A percentile compares a stretch with the other conserved stretches of the same genome.
phyloP scores from a whole-genome alignment of 768 basidiomycete genomes.

The Phlebiopsis flavidoalba region DNA sequence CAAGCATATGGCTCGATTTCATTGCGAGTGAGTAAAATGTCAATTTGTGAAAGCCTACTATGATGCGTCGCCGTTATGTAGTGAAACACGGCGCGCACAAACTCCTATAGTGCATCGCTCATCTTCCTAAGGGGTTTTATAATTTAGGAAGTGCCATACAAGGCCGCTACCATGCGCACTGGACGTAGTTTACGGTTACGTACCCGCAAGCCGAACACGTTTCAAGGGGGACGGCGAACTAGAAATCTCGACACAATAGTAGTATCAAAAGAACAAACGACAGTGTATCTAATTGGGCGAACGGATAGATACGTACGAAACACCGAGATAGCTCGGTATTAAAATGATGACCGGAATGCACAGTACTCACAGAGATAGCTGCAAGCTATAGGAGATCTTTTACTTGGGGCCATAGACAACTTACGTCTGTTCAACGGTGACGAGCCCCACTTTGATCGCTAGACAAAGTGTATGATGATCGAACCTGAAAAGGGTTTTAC shows the following conservation, averaged over 20 bases:
- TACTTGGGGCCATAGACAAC: background rate
- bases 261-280: too few species aligned
- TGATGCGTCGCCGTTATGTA: background rate
- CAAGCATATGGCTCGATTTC: too few species aligned
- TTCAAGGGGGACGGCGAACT: background rate
- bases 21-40: too few species aligned
- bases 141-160: background rate
- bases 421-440: background rate
- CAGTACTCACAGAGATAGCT: background rate
- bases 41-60: background rate
- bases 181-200: background rate
- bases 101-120: background rate
- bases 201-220: background rate
- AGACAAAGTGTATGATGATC: too few species aligned
- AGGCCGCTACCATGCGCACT: background rate
- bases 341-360: too few species aligned
- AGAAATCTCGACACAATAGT: too few species aligned
- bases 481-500: too few species aligned
- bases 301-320: too few species aligned
- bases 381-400: background rate
- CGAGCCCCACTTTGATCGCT: too few species aligned
- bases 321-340: too few species aligned
- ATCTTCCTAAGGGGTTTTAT: background rate
- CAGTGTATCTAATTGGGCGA: too few species aligned
- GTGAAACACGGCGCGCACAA: background rate